Evolutionary conservation across 306 rosid species (phyloP), one percentile per base, ranked within the genome.

Genomic region (Quercus alba): DNA sequence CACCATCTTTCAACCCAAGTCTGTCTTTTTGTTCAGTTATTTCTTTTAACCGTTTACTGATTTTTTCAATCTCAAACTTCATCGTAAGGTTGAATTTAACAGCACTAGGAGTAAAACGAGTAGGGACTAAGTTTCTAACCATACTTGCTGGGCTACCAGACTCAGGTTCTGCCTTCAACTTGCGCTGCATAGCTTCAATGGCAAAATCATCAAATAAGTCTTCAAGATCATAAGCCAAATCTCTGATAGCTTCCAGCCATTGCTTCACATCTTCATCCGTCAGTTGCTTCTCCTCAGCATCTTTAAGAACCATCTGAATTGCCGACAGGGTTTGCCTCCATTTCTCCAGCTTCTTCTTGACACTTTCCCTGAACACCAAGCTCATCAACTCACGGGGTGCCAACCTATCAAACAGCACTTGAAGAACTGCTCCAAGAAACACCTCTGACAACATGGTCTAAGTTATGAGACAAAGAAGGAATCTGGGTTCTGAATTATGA

Each of bases 191-290:
- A 9, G 58, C 76, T 66, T 84, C 46, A 0, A 14, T 67, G 1
- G 75, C 73, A 70, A 44, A 61, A 25, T 80, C 77, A 25, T 82
- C 81, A 6, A 86, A 54, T 6, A 73, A 6, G 54, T 84, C 82
- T 1, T 80, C 84, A 3, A 77, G 14, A 1, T 72, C 55, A 35
- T 55, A 23, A 21, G 85, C 71, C 59, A 75, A 78, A 71, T 77
- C 71, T 52, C 10, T 20, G n/a, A 84, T 84, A 17, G 31, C 35
- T 0, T 59, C 12, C 10, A 81, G 71, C 85, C 85, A 81, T 1
- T 13, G 3, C 1, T 68, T 31, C 28, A 84, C 68, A 2, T 20
- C 28, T 12, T 2, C 2, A 12, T 20, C 12, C 0, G 18, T 26
- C 1, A 49, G 26, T 19, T 73, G 66, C 67, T 73, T 73, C 30